Base-by-base conservation (phyloP, 371 early-diverging fungal species). In the Actinomortierella ambigua region DNA sequence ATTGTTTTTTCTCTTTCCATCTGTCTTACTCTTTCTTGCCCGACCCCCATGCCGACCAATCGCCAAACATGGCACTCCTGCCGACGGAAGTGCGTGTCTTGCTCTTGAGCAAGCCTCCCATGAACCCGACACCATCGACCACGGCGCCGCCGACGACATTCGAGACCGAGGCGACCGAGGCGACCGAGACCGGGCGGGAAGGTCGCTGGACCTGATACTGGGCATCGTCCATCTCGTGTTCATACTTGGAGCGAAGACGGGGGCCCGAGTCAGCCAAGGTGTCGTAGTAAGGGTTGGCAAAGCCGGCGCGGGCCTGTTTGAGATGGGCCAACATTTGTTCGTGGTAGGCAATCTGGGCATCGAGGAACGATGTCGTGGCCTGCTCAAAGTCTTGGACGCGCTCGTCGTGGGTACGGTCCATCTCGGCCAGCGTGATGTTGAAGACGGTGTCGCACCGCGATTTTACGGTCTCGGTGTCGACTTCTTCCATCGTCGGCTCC, bases 401-500 rank as follows among this genome's bases (percentile, higher is more conserved):
- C 41, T 80, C 78, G 46, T 80, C 78, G 28, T 80, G 80, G 29
- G 64, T 69, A 7, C 71, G 73, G 56, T 80, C 73, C 39, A 80
- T 67, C 56, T 80, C 80, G 23, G 81, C 77, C 18, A 80, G 53
- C 0, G 78, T 75, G 5, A 80, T 77, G 43, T 80, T 80, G 47
- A 77, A 80, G 27, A 80, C 81, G 0, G 81, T 80, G 26, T 80
- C 81, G 41, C 81, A 80, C 26, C 81, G 59, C 4, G 81, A 80
- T 48, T 75, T 71, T 41, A 80, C 70, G 3, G 65, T 65, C 55
- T 80, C 81, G 24, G 69, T 60, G 41, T 78, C 81, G 24, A 77
- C 51, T 50, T 76, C 71, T 73, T 76, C 67, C 75, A 63, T 73
- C 34, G 67, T 57, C 28, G 63, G 63, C 57, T 68, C 67, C 47